Evolutionary conservation across 441 rosid species (phyloP).

Genomic region (Adansonia gregorii): DNA sequence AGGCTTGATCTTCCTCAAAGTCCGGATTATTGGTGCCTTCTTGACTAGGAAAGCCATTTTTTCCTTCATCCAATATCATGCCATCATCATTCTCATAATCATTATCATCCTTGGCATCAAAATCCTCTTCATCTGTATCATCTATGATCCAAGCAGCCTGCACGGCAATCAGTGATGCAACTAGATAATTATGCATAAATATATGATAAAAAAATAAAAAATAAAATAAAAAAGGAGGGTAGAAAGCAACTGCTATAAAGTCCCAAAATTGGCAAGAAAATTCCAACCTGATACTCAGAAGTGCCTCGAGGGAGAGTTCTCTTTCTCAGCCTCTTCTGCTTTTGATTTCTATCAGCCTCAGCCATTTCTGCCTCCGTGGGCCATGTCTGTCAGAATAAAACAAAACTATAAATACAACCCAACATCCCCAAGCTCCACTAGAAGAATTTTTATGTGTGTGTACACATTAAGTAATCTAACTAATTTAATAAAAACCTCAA

Average conservation of each 20-base stretch:
- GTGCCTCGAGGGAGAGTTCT: conserved; percentile 81
- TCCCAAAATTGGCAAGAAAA: conserved; percentile 11
- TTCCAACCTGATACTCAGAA: conserved; percentile 88
- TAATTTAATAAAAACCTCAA: neutral
- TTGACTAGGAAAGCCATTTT: conserved; percentile 43
- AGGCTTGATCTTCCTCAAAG: conserved; percentile 68
- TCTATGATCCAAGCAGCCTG: conserved; percentile 99
- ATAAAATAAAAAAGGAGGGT: neutral
- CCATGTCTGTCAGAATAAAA: conserved; percentile 68
- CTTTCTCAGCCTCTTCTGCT: conserved; percentile 58
- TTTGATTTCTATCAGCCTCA: conserved; percentile 70
- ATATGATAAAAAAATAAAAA: neutral
- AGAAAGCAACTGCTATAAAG: neutral
- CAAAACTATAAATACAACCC: conserved; percentile 3
- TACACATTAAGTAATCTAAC: conserved; percentile 8
- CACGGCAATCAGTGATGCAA: conserved; percentile 7
- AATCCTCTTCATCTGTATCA: conserved; percentile 67
- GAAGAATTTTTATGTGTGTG: neutral
- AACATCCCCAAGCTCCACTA: neutral
- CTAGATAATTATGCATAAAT: conserved; percentile 7
- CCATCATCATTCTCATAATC: conserved; percentile 53
- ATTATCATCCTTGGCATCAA: conserved; percentile 50
- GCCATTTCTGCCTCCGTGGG: conserved; percentile 96
- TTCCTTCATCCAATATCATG: conserved; percentile 82
- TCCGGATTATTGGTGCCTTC: conserved; percentile 43